phyloP scores from a whole-genome alignment of 2,329 filamentous ascomycete species.

The Paraconiothyrium sp. region DNA sequence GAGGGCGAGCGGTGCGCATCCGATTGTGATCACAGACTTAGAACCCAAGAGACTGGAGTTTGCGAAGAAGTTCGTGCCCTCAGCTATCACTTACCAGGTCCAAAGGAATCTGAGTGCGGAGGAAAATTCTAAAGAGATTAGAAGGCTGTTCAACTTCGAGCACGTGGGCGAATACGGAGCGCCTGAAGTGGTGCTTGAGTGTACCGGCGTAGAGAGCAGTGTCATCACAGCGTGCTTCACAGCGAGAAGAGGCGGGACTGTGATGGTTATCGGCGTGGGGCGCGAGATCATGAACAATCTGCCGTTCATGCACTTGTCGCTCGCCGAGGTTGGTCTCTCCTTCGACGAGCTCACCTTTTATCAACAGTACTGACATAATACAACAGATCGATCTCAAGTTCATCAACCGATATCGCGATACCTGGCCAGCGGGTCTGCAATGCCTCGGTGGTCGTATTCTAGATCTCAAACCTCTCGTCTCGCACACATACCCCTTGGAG shows the following conservation, averaged over 20 bases:
- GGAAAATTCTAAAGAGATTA: constrained; percentile 63
- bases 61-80: constrained; percentile 66
- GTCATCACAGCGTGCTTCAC: constrained; percentile 67
- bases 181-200: constrained; percentile 69
- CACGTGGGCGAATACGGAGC: constrained; percentile 62
- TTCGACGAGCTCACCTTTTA: neutral
- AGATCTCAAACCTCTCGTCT: constrained; percentile 69
- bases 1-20: constrained; percentile 70
- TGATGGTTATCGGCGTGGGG: constrained; percentile 73
- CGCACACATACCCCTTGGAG: constrained; percentile 71
- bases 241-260: constrained; percentile 65
- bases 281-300: constrained; percentile 70
- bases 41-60: constrained; percentile 66
- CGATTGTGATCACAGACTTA: constrained; percentile 71
- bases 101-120: constrained; percentile 56
- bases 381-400: constrained; percentile 71
- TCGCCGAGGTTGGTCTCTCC: constrained; percentile 62
- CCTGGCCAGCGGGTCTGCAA: constrained; percentile 73
- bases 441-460: constrained; percentile 68
- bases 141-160: constrained; percentile 61
- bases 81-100: constrained; percentile 64
- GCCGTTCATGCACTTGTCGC: constrained; percentile 72
- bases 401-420: constrained; percentile 76
- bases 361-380: neutral
- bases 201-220: constrained; percentile 72